Percentiles rank a stretch among this genome's conserved stretches.
These are phyloP conservation scores for Ogataea methylovora DNA, from an alignment of 805 yeast species.

Conservation along the genomic window DNA sequence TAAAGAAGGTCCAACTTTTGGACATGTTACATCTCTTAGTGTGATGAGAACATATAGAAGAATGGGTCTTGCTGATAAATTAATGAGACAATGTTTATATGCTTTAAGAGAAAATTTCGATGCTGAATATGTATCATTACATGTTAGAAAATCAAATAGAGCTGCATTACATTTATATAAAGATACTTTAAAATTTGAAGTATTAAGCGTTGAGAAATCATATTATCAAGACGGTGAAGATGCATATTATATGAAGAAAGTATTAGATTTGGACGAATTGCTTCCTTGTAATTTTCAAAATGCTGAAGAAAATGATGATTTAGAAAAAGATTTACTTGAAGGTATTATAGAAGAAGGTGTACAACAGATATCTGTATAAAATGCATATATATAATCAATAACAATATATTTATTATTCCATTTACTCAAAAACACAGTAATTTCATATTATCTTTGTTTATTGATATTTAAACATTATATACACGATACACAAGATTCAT, in stretches of 20 bases:
- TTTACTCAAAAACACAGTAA: too few relatives aligned
- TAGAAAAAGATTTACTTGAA: constrained; percentile 38
- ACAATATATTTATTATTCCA: too few relatives aligned
- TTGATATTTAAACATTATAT: too few relatives aligned
- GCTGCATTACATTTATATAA: constrained; percentile 91
- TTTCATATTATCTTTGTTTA: too few relatives aligned
- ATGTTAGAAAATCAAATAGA: constrained; percentile 86
- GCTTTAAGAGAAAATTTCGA: constrained; percentile 75
- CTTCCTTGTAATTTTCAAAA: constrained; percentile 50
- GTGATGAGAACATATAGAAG: constrained; percentile 95
- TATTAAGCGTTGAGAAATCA: constrained; percentile 71
- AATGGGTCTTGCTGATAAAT: constrained; percentile 88
- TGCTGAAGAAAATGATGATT: constrained; percentile 55
- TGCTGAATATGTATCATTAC: constrained; percentile 81
- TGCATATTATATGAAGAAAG: constrained; percentile 90
- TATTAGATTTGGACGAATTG: constrained; percentile 50
- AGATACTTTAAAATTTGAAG: constrained; percentile 79
- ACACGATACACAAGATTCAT: too few relatives aligned
- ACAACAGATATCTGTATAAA: constrained; percentile 3
- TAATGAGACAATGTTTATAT: constrained; percentile 74
- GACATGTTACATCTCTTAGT: constrained; percentile 88
- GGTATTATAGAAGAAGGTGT: constrained; percentile 15
- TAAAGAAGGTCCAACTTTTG: constrained; percentile 67
- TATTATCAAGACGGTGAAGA: constrained; percentile 97
- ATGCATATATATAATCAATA: background rate